Evolutionary conservation across 805 yeast genomes (phyloP).

Genomic region (Metschnikowia dekortorum): DNA sequence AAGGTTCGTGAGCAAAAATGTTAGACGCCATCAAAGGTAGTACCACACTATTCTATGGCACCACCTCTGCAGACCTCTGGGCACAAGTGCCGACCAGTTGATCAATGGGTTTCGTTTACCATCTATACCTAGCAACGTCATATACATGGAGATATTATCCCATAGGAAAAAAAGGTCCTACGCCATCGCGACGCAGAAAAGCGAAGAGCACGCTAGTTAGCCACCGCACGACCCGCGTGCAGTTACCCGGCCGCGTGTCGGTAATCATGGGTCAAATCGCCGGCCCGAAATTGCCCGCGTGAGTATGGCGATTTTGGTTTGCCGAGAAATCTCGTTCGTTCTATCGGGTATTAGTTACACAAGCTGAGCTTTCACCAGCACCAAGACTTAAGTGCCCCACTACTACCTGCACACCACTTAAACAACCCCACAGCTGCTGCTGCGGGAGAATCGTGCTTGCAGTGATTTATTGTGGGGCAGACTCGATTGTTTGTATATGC

Average conservation of each 20-base stretch:
- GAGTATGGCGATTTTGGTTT: background rate
- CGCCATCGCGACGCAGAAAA: background rate
- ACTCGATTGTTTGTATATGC: background rate
- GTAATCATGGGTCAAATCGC: background rate
- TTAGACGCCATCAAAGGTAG: slow-evolving; percentile 21
- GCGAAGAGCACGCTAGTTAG: background rate
- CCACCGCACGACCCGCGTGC: slow-evolving; percentile 1
- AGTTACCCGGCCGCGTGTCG: slow-evolving; percentile 8
- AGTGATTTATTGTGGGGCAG: background rate
- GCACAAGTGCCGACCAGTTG: slow-evolving; percentile 17
- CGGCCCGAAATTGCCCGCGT: background rate
- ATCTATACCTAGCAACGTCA: slow-evolving; percentile 30
- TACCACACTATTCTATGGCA: slow-evolving; percentile 21
- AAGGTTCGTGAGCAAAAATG: slow-evolving; percentile 7
- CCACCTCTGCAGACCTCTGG: slow-evolving; percentile 23
- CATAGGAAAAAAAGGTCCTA: slow-evolving; percentile 4
- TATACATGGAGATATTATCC: slow-evolving; percentile 37
- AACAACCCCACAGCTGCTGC: background rate
- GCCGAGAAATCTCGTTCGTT: background rate
- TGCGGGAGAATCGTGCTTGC: background rate
- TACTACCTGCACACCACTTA: background rate
- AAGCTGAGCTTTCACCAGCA: background rate
- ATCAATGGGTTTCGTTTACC: slow-evolving; percentile 42
- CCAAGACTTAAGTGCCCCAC: no score
- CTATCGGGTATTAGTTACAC: background rate